Conservation (phyloP, 805 yeast species). For the Saccharomycopsis lassenensis region DNA sequence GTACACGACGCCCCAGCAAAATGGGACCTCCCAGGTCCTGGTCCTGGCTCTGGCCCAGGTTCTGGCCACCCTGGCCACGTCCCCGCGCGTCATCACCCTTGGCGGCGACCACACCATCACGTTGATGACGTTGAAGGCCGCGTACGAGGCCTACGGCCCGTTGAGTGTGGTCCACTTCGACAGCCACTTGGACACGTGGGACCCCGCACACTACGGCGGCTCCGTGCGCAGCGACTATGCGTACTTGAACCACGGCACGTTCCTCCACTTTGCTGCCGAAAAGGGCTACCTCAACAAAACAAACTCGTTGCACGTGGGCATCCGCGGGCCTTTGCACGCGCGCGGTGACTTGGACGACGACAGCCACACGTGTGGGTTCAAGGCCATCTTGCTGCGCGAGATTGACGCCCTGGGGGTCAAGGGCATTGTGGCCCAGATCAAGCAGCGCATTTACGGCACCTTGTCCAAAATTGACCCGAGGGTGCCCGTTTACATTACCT, state of each 20-base stretch:
- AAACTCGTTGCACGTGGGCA: conserved; percentile 52
- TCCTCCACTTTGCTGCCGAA: conserved; percentile 59
- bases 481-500: conserved; percentile 37
- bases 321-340: conserved; percentile 49
- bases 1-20: conserved; percentile 25
- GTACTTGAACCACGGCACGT: conserved; percentile 56
- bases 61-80: too few species aligned
- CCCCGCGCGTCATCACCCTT: conserved; percentile 36
- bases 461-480: too few species aligned
- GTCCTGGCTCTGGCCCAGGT: too few species aligned
- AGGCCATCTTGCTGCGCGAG: conserved; percentile 35
- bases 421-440: conserved; percentile 28
- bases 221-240: conserved; percentile 49
- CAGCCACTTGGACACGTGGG: conserved; percentile 67
- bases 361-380: conserved; percentile 38
- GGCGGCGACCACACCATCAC: conserved; percentile 50
- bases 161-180: too few species aligned
- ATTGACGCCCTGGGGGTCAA: conserved; percentile 33
- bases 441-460: conserved; percentile 27
- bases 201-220: conserved; percentile 53
- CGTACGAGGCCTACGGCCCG: conserved; percentile 35
- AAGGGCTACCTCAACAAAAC: conserved; percentile 43
- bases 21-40: conserved; percentile 21
- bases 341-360: conserved; percentile 32
- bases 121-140: conserved; percentile 37